These are phyloP conservation scores for Fusarium cicatricum DNA, from an alignment of 2,329 filamentous ascomycete species.

Conservation along the genomic window DNA sequence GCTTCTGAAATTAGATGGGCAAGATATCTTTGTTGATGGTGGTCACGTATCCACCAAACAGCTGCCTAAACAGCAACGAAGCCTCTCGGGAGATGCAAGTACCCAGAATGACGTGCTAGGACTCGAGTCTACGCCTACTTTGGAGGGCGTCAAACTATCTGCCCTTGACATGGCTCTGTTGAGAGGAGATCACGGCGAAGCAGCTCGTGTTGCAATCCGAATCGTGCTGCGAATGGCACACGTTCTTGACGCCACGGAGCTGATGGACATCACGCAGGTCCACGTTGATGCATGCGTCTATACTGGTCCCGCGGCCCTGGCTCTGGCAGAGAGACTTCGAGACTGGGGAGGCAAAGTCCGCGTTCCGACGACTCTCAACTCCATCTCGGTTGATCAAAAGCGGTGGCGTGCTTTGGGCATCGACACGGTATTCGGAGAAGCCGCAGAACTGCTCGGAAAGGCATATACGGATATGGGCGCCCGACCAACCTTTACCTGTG, in stretches of 20 bases:
- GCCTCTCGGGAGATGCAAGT: no score
- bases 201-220: slow-evolving; percentile 44
- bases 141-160: slow-evolving; percentile 25
- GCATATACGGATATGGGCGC: slow-evolving; percentile 35
- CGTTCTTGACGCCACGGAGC: slow-evolving; percentile 43
- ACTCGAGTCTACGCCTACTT: slow-evolving; percentile 1
- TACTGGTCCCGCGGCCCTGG: slow-evolving; percentile 21
- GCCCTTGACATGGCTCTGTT: slow-evolving; percentile 10
- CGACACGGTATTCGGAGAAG: slow-evolving; percentile 41
- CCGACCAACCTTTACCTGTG: slow-evolving; percentile 30
- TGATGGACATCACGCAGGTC: slow-evolving; percentile 31
- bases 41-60: slow-evolving; percentile 3
- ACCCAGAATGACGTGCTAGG: not conserved
- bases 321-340: slow-evolving; percentile 24
- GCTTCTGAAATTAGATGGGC: slow-evolving; percentile 9
- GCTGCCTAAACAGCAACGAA: not conserved
- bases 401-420: slow-evolving; percentile 29
- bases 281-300: slow-evolving; percentile 28
- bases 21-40: slow-evolving; percentile 14
- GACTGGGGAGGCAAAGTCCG: slow-evolving; percentile 26
- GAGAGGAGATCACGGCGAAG: slow-evolving; percentile 20
- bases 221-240: slow-evolving; percentile 38
- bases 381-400: slow-evolving; percentile 28
- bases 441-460: slow-evolving; percentile 47
- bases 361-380: slow-evolving; percentile 30